A percentile compares a stretch with the other conserved stretches of the same genome.
Evolutionary conservation across 345 rosid genomes (phyloP).

Genomic region (Pistacia atlantica): DNA sequence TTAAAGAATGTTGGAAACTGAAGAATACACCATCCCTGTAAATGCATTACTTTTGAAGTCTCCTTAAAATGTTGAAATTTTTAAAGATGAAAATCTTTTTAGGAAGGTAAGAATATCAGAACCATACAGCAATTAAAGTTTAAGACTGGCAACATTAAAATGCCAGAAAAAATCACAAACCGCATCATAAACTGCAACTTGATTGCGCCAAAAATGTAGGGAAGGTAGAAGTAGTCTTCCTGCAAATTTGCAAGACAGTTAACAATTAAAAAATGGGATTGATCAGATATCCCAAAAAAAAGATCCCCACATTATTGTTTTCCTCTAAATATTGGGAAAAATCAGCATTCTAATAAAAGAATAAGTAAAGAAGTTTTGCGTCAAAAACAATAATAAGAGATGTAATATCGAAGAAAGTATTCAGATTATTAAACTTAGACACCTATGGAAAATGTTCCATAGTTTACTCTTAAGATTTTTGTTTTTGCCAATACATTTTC

Average conservation of each 20-base stretch:
- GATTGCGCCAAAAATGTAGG: conserved; percentile 83
- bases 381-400: background rate
- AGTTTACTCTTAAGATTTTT: background rate
- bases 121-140: background rate
- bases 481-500: conserved; percentile 1
- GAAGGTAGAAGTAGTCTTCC: conserved; percentile 77
- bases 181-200: conserved; percentile 72
- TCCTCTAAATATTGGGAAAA: background rate
- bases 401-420: background rate
- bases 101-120: background rate
- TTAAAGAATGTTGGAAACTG: background rate
- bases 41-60: background rate
- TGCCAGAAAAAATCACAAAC: conserved; percentile 33
- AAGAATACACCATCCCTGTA: background rate
- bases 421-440: background rate
- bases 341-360: background rate
- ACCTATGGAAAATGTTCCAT: background rate
- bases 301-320: background rate
- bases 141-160: background rate
- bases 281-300: background rate
- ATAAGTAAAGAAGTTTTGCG: background rate
- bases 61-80: background rate
- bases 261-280: conserved; percentile 18
- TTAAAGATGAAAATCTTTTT: background rate
- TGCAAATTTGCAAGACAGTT: conserved; percentile 36